Percentiles rank a stretch among this genome's conserved stretches.
phyloP scores from a whole-genome alignment of 768 basidiomycete genomes.

The Lepiota venenata region DNA sequence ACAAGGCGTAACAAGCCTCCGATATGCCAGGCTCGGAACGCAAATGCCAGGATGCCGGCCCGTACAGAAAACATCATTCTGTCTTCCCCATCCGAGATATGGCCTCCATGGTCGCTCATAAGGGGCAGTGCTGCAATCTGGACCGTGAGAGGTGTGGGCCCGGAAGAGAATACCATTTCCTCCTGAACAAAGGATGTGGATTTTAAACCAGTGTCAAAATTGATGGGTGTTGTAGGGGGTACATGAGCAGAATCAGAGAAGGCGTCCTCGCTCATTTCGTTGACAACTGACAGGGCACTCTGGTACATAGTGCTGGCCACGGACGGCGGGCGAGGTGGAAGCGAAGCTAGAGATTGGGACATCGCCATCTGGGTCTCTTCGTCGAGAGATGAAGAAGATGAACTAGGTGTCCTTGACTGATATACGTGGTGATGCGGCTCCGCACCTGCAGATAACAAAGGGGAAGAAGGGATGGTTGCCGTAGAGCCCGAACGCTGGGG shows the following conservation, averaged over 20 bases:
- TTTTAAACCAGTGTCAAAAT: not conserved
- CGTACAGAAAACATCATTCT: constrained; percentile 20
- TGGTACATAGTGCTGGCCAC: constrained; percentile 72
- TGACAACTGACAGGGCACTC: constrained; percentile 37
- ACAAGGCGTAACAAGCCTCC: constrained; percentile 41
- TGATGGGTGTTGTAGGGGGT: not conserved
- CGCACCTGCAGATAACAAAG: constrained; percentile 18
- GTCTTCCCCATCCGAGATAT: constrained; percentile 19
- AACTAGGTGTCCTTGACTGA: constrained; percentile 39
- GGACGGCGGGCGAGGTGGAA: constrained; percentile 50
- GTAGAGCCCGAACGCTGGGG: not conserved
- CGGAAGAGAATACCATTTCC: constrained; percentile 57
- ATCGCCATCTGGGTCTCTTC: constrained; percentile 63
- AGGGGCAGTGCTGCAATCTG: constrained; percentile 45
- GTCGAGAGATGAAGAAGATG: constrained; percentile 61
- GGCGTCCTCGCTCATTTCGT: not conserved
- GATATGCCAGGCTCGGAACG: constrained; percentile 55
- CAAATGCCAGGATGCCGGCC: constrained; percentile 51
- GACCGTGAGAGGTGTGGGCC: constrained; percentile 57
- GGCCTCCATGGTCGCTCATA: constrained; percentile 13
- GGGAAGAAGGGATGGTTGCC: not conserved
- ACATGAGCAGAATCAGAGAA: not conserved
- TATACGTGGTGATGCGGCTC: constrained; percentile 22
- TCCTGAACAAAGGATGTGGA: constrained; percentile 19
- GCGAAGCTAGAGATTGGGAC: constrained; percentile 69